Evolutionary conservation across 192 early-diverging fungal species (phyloP).

Genomic region (Phycomyces nitens): DNA sequence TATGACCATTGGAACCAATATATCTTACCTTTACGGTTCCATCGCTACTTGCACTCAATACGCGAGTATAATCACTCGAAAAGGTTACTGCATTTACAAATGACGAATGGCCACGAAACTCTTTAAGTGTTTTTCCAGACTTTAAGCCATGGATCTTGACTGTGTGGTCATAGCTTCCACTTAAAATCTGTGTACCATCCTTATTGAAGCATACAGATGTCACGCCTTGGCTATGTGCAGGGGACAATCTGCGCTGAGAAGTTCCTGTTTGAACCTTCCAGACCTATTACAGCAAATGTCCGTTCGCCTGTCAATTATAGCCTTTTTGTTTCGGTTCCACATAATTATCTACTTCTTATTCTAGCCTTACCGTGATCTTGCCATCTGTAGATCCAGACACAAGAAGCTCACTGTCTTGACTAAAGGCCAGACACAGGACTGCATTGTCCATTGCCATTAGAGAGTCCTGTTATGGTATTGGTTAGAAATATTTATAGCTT

Average conservation of each 20-base stretch:
- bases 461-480: slow-evolving; percentile 60
- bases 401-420: slow-evolving; percentile 72
- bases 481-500: no score
- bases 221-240: slow-evolving; percentile 85
- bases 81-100: slow-evolving; percentile 82
- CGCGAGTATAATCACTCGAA: slow-evolving; percentile 60
- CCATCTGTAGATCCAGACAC: slow-evolving; percentile 86
- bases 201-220: slow-evolving; percentile 74
- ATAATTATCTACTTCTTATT: background rate
- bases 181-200: slow-evolving; percentile 79
- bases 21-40: slow-evolving; percentile 72
- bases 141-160: slow-evolving; percentile 87
- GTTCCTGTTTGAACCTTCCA: slow-evolving; percentile 83
- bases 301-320: no score
- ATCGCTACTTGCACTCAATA: slow-evolving; percentile 83
- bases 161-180: slow-evolving; percentile 74
- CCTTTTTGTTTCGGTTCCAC: no score
- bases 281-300: slow-evolving; percentile 34
- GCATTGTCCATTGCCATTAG: slow-evolving; percentile 91
- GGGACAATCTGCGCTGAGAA: slow-evolving; percentile 65
- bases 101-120: slow-evolving; percentile 89
- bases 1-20: background rate
- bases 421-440: slow-evolving; percentile 75
- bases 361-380: slow-evolving; percentile 61
- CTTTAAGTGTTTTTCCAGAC: slow-evolving; percentile 87